phyloP scores from a whole-genome alignment of 805 yeast genomes.

The Zygosaccharomyces pseudorouxii region DNA sequence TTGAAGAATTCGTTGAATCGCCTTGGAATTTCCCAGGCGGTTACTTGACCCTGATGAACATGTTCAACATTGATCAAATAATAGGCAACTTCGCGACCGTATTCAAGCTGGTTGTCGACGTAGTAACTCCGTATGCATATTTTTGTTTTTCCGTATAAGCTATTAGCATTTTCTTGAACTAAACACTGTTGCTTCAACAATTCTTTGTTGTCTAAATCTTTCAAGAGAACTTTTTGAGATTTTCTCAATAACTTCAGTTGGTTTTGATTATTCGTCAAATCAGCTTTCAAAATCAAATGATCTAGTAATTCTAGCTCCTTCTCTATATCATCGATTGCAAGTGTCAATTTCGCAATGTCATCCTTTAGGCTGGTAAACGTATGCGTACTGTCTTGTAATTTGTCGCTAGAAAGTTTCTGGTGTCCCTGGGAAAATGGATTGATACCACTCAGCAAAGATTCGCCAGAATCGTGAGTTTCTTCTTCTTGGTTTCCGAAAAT shows the following conservation, averaged over 20 bases:
- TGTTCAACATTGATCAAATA: slow-evolving; percentile 77
- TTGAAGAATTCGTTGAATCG: slow-evolving; percentile 79
- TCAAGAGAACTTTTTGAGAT: slow-evolving; percentile 59
- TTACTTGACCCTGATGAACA: slow-evolving; percentile 45
- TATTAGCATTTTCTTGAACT: slow-evolving; percentile 77
- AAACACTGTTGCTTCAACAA: slow-evolving; percentile 73
- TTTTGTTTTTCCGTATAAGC: slow-evolving; percentile 62
- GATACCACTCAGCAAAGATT: slow-evolving; percentile 18
- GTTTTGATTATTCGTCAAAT: slow-evolving; percentile 67
- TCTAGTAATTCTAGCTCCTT: slow-evolving; percentile 61
- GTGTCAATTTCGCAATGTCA: slow-evolving; percentile 55
- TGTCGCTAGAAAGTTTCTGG: background rate
- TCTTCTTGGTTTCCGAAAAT: slow-evolving; percentile 2
- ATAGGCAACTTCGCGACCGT: slow-evolving; percentile 56
- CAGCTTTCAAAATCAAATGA: slow-evolving; percentile 74
- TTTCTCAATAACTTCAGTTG: slow-evolving; percentile 65
- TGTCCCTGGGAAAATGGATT: background rate
- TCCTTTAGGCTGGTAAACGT: slow-evolving; percentile 44
- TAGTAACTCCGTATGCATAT: slow-evolving; percentile 48
- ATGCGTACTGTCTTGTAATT: slow-evolving; percentile 10
- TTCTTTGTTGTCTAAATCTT: slow-evolving; percentile 72
- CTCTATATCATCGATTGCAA: slow-evolving; percentile 53
- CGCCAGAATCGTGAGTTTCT: slow-evolving; percentile 18
- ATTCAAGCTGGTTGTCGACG: slow-evolving; percentile 41
- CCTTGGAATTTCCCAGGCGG: slow-evolving; percentile 89